Conservation (phyloP, 2,329 filamentous ascomycete species). For the Pyrenophora teres region DNA sequence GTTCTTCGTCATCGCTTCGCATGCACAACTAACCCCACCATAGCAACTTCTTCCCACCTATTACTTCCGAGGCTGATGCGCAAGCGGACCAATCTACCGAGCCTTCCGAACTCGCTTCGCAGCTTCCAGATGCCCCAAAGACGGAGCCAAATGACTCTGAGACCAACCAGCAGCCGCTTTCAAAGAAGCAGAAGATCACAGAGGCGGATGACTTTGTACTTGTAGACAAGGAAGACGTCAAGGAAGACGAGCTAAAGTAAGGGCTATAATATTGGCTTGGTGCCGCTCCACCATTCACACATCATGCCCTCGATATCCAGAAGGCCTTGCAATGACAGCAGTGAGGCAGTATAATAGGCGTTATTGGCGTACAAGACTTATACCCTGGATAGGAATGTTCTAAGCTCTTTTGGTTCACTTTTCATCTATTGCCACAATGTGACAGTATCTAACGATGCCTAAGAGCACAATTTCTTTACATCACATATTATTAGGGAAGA, state of each 20-base stretch:
- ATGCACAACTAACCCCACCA: conserved; percentile 3
- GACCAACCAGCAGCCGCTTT: conserved; percentile 43
- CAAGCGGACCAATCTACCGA: conserved; percentile 36
- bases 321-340: no score
- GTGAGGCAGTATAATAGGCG: neutral
- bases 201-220: conserved; percentile 39
- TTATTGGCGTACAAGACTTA: conserved; percentile 6
- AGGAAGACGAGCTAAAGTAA: conserved; percentile 24
- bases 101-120: conserved; percentile 45
- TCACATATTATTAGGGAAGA: no score
- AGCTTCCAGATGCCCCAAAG: conserved; percentile 56
- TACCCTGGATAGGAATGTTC: conserved; percentile 8
- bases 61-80: conserved; percentile 9
- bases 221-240: conserved; percentile 33
- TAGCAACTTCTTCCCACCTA: conserved; percentile 46
- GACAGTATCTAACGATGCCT: no score
- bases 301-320: no score
- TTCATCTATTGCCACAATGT: no score
- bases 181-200: conserved; percentile 55
- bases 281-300: neutral
- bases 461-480: no score
- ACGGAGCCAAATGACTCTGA: conserved; percentile 52
- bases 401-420: no score
- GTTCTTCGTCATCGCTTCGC: conserved; percentile 31
- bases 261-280: conserved; percentile 2